Conservation (phyloP, 129 eudicot genomes). For the Arctium minus region DNA sequence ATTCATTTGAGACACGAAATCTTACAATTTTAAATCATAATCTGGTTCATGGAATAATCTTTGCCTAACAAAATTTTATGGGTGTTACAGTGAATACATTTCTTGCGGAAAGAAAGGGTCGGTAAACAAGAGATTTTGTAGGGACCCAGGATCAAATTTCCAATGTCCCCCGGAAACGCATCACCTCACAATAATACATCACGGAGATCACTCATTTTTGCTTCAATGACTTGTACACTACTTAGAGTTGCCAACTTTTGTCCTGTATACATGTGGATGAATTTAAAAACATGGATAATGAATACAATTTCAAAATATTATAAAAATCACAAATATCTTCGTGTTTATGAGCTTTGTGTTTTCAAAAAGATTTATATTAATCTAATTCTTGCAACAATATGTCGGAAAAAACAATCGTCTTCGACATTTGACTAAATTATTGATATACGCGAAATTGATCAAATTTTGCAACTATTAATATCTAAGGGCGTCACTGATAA, state of each 20-base stretch:
- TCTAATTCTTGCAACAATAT: neutral
- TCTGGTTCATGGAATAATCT: too few species aligned
- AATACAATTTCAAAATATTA: too few species aligned
- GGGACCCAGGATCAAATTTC: conserved; percentile 25
- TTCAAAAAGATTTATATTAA: too few species aligned
- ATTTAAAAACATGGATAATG: neutral
- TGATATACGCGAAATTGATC: too few species aligned
- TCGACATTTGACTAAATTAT: too few species aligned
- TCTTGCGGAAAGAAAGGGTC: neutral
- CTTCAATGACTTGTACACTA: neutral
- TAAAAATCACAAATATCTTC: neutral
- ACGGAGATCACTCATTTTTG: neutral
- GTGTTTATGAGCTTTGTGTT: too few species aligned
- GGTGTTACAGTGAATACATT: neutral
- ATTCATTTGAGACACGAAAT: too few species aligned
- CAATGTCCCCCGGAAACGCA: neutral
- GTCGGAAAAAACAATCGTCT: too few species aligned
- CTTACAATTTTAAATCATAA: too few species aligned
- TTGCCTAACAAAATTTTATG: too few species aligned
- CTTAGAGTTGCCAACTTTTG: neutral
- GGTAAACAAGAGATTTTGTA: conserved; percentile 23
- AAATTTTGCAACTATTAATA: too few species aligned
- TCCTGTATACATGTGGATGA: neutral
- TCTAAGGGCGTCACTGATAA: neutral
- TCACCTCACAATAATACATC: neutral